Conservation (phyloP, 768 basidiomycete species). For the Hydnum rufescens region DNA sequence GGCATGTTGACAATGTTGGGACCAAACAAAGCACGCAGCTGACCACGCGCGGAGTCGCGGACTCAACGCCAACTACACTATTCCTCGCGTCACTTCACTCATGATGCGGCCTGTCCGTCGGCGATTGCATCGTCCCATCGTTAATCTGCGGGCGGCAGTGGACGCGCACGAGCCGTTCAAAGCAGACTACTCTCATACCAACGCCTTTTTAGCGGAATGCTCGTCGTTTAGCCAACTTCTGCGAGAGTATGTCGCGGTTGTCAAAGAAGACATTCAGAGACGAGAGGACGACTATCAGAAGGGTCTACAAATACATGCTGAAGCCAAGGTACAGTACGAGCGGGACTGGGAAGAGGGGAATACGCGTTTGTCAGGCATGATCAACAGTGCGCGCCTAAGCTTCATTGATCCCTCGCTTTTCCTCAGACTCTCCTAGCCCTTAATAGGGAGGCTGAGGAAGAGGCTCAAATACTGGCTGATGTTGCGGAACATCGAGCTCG, state of each 20-base stretch:
- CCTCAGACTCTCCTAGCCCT: background rate
- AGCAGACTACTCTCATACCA: background rate
- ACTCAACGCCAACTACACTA: too few relatives aligned
- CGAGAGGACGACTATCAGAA: background rate
- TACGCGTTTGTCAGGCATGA: background rate
- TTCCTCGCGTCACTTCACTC: background rate
- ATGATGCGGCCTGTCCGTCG: background rate
- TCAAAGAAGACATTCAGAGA: background rate
- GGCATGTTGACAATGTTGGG: background rate
- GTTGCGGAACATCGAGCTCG: background rate
- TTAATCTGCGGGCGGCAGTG: background rate
- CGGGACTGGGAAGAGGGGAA: background rate
- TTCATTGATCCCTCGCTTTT: background rate
- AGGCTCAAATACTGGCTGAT: background rate
- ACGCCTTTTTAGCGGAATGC: background rate
- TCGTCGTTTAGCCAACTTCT: background rate
- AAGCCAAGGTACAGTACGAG: background rate
- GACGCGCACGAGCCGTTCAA: background rate
- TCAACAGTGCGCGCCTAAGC: background rate
- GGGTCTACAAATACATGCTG: background rate
- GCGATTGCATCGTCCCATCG: background rate
- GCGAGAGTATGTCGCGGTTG: slow-evolving; percentile 1
- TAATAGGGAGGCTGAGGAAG: background rate
- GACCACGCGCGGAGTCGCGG: too few relatives aligned
- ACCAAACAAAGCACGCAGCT: too few relatives aligned